These are phyloP conservation scores for Nothophytophthora sp. DNA, from an alignment of 352 stramenopile species.

Conservation along the genomic window DNA sequence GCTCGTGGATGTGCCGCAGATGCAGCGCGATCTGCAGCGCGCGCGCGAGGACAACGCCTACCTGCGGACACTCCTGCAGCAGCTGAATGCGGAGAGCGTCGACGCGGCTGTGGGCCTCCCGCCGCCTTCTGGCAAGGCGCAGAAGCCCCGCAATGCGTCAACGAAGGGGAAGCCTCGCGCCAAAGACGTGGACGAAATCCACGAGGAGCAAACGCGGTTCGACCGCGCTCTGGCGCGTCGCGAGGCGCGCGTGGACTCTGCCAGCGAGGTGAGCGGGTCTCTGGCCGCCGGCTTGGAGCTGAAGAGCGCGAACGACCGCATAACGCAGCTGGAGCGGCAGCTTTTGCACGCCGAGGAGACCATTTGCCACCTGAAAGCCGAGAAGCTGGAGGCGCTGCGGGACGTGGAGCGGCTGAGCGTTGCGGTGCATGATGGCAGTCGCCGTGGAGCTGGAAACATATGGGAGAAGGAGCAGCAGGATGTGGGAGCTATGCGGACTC, in stretches of 20 bases:
- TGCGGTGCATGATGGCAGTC: neutral
- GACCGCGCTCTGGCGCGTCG: constrained; percentile 13
- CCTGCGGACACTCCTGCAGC: constrained; percentile 22
- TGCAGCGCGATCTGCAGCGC: constrained; percentile 32
- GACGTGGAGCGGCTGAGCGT: constrained; percentile 55
- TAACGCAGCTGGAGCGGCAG: constrained; percentile 46
- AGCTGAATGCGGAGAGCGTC: constrained; percentile 6
- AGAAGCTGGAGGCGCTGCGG: constrained; percentile 60
- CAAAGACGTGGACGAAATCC: constrained; percentile 3
- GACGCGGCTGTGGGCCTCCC: neutral
- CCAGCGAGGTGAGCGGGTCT: neutral
- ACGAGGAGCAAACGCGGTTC: constrained; percentile 7
- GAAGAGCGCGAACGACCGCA: constrained; percentile 51
- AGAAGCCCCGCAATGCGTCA: neutral
- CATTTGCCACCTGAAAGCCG: constrained; percentile 73
- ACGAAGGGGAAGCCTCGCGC: neutral
- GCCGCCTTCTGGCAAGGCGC: neutral
- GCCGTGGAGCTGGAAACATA: neutral
- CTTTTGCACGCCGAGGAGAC: constrained; percentile 71
- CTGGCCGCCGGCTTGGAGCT: constrained; percentile 36
- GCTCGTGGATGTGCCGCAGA: constrained; percentile 22
- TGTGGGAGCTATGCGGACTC: constrained; percentile 13
- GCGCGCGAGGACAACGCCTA: constrained; percentile 31
- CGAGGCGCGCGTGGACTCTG: constrained; percentile 19
- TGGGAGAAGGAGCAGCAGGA: constrained; percentile 5